These are phyloP conservation scores for Plantago coronopus DNA, from an alignment of 305 asterid genomes.

Conservation along the genomic window DNA sequence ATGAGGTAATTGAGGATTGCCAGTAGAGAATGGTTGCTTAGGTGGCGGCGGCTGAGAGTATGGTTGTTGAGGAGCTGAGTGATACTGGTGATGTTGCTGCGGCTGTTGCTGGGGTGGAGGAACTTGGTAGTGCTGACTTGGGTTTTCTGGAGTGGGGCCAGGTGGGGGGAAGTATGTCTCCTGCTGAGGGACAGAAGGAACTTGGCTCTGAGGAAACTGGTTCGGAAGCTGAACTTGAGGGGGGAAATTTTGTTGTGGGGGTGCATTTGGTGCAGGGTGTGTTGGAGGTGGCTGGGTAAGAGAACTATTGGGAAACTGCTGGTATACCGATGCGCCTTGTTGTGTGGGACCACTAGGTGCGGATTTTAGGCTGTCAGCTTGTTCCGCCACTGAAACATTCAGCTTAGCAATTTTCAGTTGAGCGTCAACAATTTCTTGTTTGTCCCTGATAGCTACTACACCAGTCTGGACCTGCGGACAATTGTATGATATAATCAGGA, in stretches of 20 bases:
- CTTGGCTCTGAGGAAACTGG: constrained; percentile 55
- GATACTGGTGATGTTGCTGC: constrained; percentile 24
- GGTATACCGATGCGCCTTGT: constrained; percentile 42
- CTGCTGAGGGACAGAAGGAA: constrained; percentile 48
- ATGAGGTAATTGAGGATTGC: constrained; percentile 45
- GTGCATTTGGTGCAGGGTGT: constrained; percentile 43
- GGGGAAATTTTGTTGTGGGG: constrained; percentile 45
- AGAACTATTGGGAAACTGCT: constrained; percentile 47
- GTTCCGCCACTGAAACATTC: constrained; percentile 51
- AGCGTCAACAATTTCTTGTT: constrained; percentile 75
- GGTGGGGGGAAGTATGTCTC: constrained; percentile 62
- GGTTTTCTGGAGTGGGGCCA: constrained; percentile 52
- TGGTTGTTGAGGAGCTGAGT: constrained; percentile 28
- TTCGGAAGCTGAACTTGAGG: constrained; percentile 55
- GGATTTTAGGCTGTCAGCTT: constrained; percentile 39
- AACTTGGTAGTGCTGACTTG: constrained; percentile 48
- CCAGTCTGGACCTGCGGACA: constrained; percentile 67
- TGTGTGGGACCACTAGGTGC: constrained; percentile 36
- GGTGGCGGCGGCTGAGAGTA: constrained; percentile 28
- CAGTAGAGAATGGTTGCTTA: constrained; percentile 32
- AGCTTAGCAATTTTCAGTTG: constrained; percentile 60
- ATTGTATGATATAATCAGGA: constrained; percentile 12
- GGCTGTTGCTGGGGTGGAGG: constrained; percentile 34
- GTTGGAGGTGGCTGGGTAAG: constrained; percentile 38
- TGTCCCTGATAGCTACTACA: constrained; percentile 61